These are phyloP conservation scores for Nevesoporus exiguus DNA, from an alignment of 768 basidiomycete genomes.

Conservation along the genomic window DNA sequence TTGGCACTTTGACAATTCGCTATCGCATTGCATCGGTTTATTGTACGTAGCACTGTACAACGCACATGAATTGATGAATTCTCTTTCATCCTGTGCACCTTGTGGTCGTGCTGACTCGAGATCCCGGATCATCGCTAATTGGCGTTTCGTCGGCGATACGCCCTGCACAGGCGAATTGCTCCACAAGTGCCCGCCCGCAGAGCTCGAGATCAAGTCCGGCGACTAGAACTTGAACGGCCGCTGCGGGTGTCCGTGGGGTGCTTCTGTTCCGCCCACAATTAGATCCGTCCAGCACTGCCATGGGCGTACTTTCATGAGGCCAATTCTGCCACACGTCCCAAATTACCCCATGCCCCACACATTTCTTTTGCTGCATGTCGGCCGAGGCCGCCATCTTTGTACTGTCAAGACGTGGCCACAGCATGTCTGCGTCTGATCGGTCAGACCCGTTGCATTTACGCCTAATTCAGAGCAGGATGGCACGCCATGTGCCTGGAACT, in stretches of 20 bases:
- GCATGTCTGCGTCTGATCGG: constrained; percentile 11
- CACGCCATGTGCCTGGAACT: constrained; percentile 19
- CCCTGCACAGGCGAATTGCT: neutral
- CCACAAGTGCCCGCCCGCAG: no score
- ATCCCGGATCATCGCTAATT: constrained; percentile 1
- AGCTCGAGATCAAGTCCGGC: neutral
- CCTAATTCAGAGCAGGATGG: constrained; percentile 7
- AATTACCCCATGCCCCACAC: constrained; percentile 28
- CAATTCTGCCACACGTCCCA: constrained; percentile 13
- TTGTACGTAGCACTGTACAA: constrained; percentile 31
- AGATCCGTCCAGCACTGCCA: constrained; percentile 24
- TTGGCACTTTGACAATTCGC: constrained; percentile 28
- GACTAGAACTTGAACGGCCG: constrained; percentile 1
- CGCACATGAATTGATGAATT: constrained; percentile 9
- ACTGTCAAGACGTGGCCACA: constrained; percentile 13
- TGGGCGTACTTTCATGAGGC: constrained; percentile 3
- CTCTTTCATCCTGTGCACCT: neutral
- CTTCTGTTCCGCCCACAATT: constrained; percentile 11
- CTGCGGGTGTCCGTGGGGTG: constrained; percentile 11
- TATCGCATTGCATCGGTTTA: constrained; percentile 29
- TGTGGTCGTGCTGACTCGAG: neutral
- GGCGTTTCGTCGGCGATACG: constrained; percentile 2
- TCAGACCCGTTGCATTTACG: neutral
- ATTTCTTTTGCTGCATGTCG: constrained; percentile 18
- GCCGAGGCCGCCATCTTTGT: constrained; percentile 26